These are phyloP conservation scores for Clathrus columnatus DNA, from an alignment of 768 basidiomycete species.

Conservation along the genomic window DNA sequence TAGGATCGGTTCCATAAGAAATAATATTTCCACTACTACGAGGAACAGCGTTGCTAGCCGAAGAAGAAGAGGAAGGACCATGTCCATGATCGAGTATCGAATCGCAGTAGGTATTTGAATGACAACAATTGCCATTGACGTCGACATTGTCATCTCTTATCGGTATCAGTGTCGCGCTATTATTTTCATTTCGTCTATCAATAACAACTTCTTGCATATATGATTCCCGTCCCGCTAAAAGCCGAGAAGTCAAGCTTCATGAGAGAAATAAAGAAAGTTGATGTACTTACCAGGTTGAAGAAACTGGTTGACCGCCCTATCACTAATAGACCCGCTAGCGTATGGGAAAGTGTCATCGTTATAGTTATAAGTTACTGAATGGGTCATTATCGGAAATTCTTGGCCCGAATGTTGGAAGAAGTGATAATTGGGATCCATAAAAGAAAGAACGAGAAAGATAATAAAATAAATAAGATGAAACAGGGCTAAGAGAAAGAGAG, in stretches of 20 bases:
- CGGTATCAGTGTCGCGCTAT: too few species aligned
- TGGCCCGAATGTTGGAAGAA: too few species aligned
- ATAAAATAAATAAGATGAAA: neutral
- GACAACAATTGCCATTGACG: too few species aligned
- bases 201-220: neutral
- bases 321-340: neutral
- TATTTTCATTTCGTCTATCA: too few species aligned
- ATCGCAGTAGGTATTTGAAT: too few species aligned
- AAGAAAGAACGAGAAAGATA: neutral
- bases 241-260: neutral
- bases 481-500: neutral
- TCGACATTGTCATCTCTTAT: neutral
- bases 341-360: too few species aligned
- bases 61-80: too few species aligned
- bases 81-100: too few species aligned
- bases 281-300: neutral
- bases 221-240: neutral
- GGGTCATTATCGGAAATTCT: too few species aligned
- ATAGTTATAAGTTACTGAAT: too few species aligned
- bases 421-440: too few species aligned
- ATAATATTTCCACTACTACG: neutral
- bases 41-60: too few species aligned
- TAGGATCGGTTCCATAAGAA: neutral
- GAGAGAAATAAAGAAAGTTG: neutral
- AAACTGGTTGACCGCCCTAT: neutral